These are phyloP conservation scores for Calocybe indica DNA, from an alignment of 768 basidiomycete genomes.

Conservation along the genomic window DNA sequence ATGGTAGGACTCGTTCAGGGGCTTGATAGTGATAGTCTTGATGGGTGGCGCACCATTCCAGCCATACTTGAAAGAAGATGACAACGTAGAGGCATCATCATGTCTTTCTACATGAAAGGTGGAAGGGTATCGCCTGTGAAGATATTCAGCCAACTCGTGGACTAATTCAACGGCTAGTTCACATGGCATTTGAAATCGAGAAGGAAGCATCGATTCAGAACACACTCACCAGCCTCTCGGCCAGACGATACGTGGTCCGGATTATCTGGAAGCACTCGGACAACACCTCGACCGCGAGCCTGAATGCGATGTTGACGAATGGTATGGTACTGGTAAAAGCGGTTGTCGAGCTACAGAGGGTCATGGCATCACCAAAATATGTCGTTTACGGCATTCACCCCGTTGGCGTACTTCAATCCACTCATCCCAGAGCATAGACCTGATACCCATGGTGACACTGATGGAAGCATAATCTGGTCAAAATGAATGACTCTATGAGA, in stretches of 20 bases:
- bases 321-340: conserved; percentile 46
- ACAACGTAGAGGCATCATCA: conserved; percentile 5
- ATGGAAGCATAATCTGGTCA: background rate
- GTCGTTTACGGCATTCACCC: background rate
- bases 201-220: background rate
- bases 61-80: conserved; percentile 20
- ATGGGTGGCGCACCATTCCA: conserved; percentile 46
- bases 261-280: conserved; percentile 45
- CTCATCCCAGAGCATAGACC: conserved; percentile 56
- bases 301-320: conserved; percentile 53
- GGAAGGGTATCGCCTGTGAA: conserved; percentile 54
- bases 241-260: conserved; percentile 32
- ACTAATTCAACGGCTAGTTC: conserved; percentile 55
- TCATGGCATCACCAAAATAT: background rate
- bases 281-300: conserved; percentile 41
- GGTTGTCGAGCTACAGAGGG: conserved; percentile 46
- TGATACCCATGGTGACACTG: conserved; percentile 18
- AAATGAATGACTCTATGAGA: background rate
- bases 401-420: conserved; percentile 61
- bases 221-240: conserved; percentile 28
- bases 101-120: conserved; percentile 48
- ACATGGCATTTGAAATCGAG: background rate
- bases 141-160: conserved; percentile 63
- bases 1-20: conserved; percentile 42
- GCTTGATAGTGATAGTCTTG: conserved; percentile 43